These are phyloP conservation scores for Cystofilobasidium ferigula DNA, from an alignment of 768 basidiomycete genomes.

Conservation along the genomic window DNA sequence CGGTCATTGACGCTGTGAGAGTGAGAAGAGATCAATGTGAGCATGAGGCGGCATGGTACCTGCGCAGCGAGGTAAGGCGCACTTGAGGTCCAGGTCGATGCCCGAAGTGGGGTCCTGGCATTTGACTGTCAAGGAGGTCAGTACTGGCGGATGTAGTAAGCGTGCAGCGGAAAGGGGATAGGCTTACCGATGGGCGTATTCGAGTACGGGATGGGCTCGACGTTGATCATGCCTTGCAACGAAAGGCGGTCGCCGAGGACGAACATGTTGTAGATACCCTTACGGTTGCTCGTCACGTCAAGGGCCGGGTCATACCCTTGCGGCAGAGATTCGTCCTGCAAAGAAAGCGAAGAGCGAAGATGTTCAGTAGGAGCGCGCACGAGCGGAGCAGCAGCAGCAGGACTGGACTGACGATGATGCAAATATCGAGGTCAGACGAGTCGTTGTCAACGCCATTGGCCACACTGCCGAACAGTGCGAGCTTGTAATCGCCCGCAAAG, in stretches of 20 bases:
- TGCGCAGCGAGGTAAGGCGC: background rate
- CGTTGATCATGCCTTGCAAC: constrained; percentile 3
- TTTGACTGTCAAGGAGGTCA: constrained; percentile 7
- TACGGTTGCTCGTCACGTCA: background rate
- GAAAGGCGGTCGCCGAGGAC: constrained; percentile 5
- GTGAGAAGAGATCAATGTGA: background rate
- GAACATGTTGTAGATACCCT: constrained; percentile 18
- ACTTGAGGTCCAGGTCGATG: constrained; percentile 25
- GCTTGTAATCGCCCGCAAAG: constrained; percentile 1
- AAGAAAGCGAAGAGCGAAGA: background rate
- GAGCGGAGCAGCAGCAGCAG: background rate
- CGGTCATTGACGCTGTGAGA: constrained; percentile 18
- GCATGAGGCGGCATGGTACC: background rate
- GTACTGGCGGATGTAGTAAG: background rate
- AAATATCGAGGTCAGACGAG: constrained; percentile 20
- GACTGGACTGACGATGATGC: constrained; percentile 14
- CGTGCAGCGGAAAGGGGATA: no score
- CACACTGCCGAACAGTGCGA: constrained; percentile 22
- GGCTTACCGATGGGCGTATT: constrained; percentile 16
- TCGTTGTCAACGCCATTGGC: constrained; percentile 21
- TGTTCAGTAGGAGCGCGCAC: background rate
- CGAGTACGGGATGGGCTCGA: constrained; percentile 9
- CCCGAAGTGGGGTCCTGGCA: constrained; percentile 2
- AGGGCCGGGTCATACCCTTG: background rate
- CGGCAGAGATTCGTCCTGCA: constrained; percentile 15